These are phyloP conservation scores for Beta vulgaris DNA, from an alignment of 148 eudicot species.

Conservation along the genomic window DNA sequence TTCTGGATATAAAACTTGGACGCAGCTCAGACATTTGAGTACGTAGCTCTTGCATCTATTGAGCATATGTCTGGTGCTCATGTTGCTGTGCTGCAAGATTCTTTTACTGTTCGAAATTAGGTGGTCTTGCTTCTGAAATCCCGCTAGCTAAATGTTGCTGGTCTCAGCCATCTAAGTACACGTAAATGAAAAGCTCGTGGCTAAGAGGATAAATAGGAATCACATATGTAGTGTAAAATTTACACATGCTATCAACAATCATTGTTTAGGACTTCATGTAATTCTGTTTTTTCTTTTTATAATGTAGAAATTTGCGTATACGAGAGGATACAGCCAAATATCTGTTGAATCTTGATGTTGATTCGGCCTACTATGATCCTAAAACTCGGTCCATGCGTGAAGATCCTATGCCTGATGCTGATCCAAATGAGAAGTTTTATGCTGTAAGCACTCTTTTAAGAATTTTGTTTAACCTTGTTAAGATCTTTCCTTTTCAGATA, in stretches of 20 bases:
- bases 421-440: conserved; percentile 84
- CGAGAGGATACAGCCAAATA: conserved; percentile 96
- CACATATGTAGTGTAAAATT: neutral
- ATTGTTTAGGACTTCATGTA: neutral
- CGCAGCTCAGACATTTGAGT: neutral
- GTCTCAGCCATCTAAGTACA: neutral
- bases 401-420: conserved; percentile 95
- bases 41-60: neutral
- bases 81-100: neutral
- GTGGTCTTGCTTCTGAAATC: neutral
- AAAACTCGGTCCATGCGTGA: conserved; percentile 97
- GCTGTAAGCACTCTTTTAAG: conserved; percentile 41
- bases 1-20: too few species aligned
- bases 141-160: neutral
- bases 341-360: conserved; percentile 81
- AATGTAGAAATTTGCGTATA: conserved; percentile 77
- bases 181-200: neutral
- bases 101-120: neutral
- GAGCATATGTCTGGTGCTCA: neutral
- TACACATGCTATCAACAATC: neutral
- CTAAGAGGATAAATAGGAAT: neutral
- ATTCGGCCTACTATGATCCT: conserved; percentile 90
- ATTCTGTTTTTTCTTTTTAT: neutral
- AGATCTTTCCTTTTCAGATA: neutral
- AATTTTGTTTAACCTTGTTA: neutral